phyloP scores from a whole-genome alignment of 1,284 basidiomycete genomes.

The Rhodotorula sp. region DNA sequence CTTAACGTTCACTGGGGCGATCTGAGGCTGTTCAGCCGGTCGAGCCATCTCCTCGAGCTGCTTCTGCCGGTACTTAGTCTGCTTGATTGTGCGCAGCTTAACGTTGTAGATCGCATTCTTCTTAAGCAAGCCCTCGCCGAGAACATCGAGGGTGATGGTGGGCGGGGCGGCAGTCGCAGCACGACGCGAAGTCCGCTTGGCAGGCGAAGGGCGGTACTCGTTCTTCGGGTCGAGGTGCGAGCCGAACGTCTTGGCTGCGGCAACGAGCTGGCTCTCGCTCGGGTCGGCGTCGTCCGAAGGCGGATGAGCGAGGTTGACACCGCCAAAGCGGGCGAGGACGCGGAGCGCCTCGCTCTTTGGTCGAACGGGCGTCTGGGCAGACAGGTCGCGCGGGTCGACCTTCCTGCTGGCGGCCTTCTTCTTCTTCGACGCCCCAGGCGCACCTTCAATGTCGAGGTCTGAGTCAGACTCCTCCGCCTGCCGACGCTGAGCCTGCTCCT shows the following conservation, averaged over 20 bases:
- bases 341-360: not conserved
- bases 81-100: constrained; percentile 5
- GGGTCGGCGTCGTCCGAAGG: constrained; percentile 11
- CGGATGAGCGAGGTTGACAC: constrained; percentile 8
- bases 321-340: constrained; percentile 3
- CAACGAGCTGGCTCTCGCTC: constrained; percentile 28
- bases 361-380: not conserved
- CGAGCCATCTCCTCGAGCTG: not conserved
- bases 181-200: not conserved
- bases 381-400: not conserved
- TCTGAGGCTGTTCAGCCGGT: not conserved
- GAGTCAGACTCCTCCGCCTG: constrained; percentile 20
- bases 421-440: not conserved
- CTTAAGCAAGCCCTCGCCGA: not conserved
- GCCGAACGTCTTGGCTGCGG: constrained; percentile 25
- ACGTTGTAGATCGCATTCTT: not conserved
- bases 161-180: not conserved
- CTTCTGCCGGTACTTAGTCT: not conserved
- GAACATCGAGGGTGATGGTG: not conserved
- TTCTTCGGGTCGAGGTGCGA: constrained; percentile 13
- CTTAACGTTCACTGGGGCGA: constrained; percentile 20
- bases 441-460: constrained; percentile 28
- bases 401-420: not conserved
- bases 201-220: not conserved
- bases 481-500: not conserved